Conservation (phyloP, 441 rosid genomes). For the Aleurites moluccanus region DNA sequence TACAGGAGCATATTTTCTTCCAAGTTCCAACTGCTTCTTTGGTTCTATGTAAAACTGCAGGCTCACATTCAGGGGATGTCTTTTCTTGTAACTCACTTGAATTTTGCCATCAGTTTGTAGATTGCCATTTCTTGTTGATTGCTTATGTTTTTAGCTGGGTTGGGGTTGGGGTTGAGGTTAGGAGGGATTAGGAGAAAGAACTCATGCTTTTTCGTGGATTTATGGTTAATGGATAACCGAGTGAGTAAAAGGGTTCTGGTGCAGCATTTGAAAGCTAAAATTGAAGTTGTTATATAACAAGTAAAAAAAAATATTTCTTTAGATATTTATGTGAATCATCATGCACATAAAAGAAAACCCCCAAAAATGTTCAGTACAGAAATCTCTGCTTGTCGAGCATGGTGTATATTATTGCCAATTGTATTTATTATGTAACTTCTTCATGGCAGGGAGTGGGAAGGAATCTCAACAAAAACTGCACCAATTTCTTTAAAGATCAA, state of each 20-base stretch:
- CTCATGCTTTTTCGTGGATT: neutral
- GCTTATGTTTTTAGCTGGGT: neutral
- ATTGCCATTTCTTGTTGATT: neutral
- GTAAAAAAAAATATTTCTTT: neutral
- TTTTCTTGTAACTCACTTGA: neutral
- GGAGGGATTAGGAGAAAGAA: neutral
- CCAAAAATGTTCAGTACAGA: neutral
- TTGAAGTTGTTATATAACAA: neutral
- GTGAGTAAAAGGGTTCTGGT: neutral
- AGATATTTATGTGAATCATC: neutral
- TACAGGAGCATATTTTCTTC: neutral
- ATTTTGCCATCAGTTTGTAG: neutral
- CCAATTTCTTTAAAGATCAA: conserved; percentile 40
- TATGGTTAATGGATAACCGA: neutral
- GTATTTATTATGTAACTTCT: conserved; percentile 12
- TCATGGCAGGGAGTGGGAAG: conserved; percentile 60
- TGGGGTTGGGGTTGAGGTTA: neutral
- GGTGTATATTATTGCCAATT: neutral
- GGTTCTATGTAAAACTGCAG: neutral
- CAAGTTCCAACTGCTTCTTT: neutral
- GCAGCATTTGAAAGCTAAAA: neutral
- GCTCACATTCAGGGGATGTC: neutral
- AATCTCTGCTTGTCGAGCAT: neutral
- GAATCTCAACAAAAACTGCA: conserved; percentile 63
- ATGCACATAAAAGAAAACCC: neutral